phyloP scores from a whole-genome alignment of 306 rosid genomes.

The Vachellia pachyceras region DNA sequence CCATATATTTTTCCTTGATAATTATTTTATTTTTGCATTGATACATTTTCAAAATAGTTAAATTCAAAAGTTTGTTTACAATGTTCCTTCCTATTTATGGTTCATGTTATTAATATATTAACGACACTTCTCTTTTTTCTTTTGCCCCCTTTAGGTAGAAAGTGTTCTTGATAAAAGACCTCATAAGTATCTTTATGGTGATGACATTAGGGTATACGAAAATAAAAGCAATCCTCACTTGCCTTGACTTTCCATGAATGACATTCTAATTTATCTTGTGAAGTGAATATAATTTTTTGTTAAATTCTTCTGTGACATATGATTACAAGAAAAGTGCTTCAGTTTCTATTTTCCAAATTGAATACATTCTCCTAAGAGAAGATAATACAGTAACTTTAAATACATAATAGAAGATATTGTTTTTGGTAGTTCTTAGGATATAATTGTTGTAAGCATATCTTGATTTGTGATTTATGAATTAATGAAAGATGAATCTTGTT shows the following conservation, averaged over 20 bases:
- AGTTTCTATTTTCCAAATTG: background rate
- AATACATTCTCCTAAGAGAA: conserved; percentile 8
- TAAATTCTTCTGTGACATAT: background rate
- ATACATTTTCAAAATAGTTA: no score
- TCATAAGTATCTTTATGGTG: conserved; percentile 59
- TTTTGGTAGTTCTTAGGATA: background rate
- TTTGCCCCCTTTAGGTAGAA: conserved; percentile 49
- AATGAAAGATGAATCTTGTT: background rate
- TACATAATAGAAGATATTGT: background rate
- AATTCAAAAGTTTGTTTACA: no score
- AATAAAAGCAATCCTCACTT: conserved; percentile 11
- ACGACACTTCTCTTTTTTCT: conserved; percentile 5
- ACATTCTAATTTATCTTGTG: background rate
- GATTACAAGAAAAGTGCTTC: background rate
- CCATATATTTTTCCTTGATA: background rate
- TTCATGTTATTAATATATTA: background rate
- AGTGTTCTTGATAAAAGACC: conserved; percentile 72
- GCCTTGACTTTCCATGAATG: conserved; percentile 17
- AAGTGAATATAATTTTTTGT: background rate
- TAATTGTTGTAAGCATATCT: background rate
- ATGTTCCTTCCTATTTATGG: no score
- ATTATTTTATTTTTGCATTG: conserved; percentile 1
- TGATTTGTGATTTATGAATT: conserved; percentile 9
- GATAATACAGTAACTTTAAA: conserved; percentile 19
- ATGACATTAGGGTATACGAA: conserved; percentile 54